phyloP scores from a whole-genome alignment of 345 rosid genomes.

The Cardamine resedifolia region DNA sequence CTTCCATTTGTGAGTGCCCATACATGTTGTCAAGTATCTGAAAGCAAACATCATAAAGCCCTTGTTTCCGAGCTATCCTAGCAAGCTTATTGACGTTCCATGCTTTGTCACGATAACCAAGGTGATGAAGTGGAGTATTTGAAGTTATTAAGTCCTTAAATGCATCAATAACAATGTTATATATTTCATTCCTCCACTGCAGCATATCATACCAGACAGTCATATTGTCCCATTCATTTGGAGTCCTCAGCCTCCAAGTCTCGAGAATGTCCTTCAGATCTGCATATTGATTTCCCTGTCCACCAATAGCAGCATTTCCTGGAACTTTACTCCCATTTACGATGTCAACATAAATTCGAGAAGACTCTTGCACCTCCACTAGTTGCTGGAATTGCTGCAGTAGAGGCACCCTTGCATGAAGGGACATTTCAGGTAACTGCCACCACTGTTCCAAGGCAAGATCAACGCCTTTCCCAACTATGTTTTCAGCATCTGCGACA shows the following conservation, averaged over 20 bases:
- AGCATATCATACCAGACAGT: slow-evolving; percentile 93
- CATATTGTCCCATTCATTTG: slow-evolving; percentile 98
- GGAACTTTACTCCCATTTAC: slow-evolving; percentile 76
- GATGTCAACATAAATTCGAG: slow-evolving; percentile 77
- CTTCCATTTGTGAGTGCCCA: slow-evolving; percentile 94
- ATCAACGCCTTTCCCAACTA: slow-evolving; percentile 87
- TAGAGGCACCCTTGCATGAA: slow-evolving; percentile 88
- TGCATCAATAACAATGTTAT: slow-evolving; percentile 83
- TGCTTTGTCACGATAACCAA: slow-evolving; percentile 96
- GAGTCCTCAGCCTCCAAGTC: slow-evolving; percentile 95
- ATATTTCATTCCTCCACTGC: slow-evolving; percentile 98
- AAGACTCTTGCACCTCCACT: slow-evolving; percentile 96
- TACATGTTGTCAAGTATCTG: slow-evolving; percentile 51
- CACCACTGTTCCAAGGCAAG: slow-evolving; percentile 97
- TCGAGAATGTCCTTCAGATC: slow-evolving; percentile 96
- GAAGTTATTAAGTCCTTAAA: slow-evolving; percentile 71
- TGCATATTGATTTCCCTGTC: slow-evolving; percentile 74
- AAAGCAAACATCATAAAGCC: slow-evolving; percentile 89
- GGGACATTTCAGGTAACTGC: slow-evolving; percentile 97
- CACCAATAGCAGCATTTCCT: slow-evolving; percentile 56
- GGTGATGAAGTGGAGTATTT: slow-evolving; percentile 89
- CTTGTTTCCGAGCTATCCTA: slow-evolving; percentile 92
- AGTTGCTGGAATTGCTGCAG: slow-evolving; percentile 96
- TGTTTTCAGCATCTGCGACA: slow-evolving; percentile 84
- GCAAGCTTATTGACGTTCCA: slow-evolving; percentile 99